Evolutionary conservation across 2,329 filamentous ascomycete species (phyloP), one percentile per base, ranked within the genome.

Genomic region (Alternaria rosae): DNA sequence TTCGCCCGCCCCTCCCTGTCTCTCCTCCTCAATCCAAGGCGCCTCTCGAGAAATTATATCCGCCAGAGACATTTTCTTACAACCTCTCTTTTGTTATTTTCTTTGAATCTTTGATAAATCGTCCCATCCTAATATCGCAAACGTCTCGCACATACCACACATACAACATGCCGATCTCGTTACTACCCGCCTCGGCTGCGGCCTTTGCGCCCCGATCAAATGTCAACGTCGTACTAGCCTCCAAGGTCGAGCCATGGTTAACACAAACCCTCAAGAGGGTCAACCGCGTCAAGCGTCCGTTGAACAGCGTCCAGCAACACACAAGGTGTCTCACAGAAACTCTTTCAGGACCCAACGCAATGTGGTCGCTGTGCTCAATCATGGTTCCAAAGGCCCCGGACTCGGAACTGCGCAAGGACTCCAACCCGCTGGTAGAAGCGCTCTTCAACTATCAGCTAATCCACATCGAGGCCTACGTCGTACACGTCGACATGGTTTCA

Each of bases 401-500:
- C 74, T 83, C 92, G 42, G 92, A 97, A 72, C 86, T 97, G 78
- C 89, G 88, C 80, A 90, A 90, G 80, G 93, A 97, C 77, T 83
- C 88, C 54, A 92, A 96, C 78, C 91, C 92, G 47, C 85, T 97
- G 68, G 86, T 94, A 70, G 93, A 97, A 82, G 92, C 92, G 67
- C 84, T 97, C 66, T 93, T 92, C 87, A 96, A 96, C 86, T 95
- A 94, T 82, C 91, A 96, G 84, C 88, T 97, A 77, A 85, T 97
- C 76, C 93, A 97, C 79, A 85, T 98, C 72, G 94, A 98, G 83
- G 95, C 95, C 54, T 99, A 99, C 80, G 94, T 98, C 72, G 95
- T 99, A 64, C 94, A 98, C 81, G 93, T 99, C 81, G 95, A 99
- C 84, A 97, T 98, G 93, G 94, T 99, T 62, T 89, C 96, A 75